Percentiles rank a stretch among this genome's conserved stretches.
These are phyloP conservation scores for Lactarius trivialis DNA, from an alignment of 768 basidiomycete species.

Conservation along the genomic window DNA sequence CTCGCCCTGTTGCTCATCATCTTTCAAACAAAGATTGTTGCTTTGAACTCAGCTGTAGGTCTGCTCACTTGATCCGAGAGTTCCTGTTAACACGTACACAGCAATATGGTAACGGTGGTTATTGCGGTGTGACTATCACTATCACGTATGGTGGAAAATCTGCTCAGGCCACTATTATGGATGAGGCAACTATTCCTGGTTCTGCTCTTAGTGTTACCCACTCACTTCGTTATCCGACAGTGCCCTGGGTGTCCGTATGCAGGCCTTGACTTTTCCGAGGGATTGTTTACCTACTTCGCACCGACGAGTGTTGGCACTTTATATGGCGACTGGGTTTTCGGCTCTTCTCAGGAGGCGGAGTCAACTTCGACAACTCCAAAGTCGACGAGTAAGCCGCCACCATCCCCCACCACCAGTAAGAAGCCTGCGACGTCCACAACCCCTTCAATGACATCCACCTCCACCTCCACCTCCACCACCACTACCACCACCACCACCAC, in stretches of 20 bases:
- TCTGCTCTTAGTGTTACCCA: not conserved
- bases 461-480: not conserved
- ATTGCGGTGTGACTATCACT: conserved; percentile 32
- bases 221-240: conserved; percentile 28
- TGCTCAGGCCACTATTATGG: conserved; percentile 29
- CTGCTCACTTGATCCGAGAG: not conserved
- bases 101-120: conserved; percentile 27
- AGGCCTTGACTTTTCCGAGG: conserved; percentile 55
- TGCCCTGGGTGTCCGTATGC: conserved; percentile 56
- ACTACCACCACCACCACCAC: not conserved
- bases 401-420: not conserved
- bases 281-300: conserved; percentile 51
- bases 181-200: conserved; percentile 21
- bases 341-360: not conserved
- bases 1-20: not conserved
- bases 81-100: not conserved
- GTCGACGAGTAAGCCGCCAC: not conserved
- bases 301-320: conserved; percentile 38
- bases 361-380: not conserved
- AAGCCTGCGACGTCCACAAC: not conserved
- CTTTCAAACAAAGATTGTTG: conserved; percentile 41
- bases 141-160: conserved; percentile 33
- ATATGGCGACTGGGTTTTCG: conserved; percentile 44
- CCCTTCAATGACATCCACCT: not conserved
- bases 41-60: conserved; percentile 33